Percentiles rank a stretch among this genome's conserved stretches.
Conservation (phyloP, 2,329 filamentous ascomycete genomes). For the Cladophialophora psammophila region DNA sequence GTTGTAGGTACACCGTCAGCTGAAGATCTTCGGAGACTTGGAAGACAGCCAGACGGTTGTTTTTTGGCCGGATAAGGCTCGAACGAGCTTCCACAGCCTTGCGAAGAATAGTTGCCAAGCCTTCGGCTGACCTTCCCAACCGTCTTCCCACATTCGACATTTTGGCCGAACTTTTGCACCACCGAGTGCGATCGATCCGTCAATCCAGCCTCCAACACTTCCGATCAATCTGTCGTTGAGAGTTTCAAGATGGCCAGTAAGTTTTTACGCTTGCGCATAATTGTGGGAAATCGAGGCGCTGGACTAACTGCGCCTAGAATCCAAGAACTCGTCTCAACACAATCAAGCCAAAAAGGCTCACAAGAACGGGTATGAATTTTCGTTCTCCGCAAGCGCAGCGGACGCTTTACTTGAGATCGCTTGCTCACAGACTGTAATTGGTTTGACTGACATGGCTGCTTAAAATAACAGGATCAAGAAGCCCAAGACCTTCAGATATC, state of each 20-base stretch:
- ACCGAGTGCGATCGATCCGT: slow-evolving; percentile 12
- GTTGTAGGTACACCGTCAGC: not conserved
- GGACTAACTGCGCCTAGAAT: slow-evolving; percentile 68
- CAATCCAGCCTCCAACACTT: slow-evolving; percentile 16
- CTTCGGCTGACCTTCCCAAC: slow-evolving; percentile 25
- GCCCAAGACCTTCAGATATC: slow-evolving; percentile 99
- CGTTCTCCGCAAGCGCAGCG: not conserved
- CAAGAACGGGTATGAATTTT: slow-evolving; percentile 87
- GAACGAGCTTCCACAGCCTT: not conserved
- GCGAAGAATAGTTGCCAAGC: slow-evolving; percentile 13
- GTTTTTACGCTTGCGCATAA: slow-evolving; percentile 8
- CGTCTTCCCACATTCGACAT: slow-evolving; percentile 26
- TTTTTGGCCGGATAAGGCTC: not conserved
- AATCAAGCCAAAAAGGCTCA: slow-evolving; percentile 99
- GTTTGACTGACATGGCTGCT: slow-evolving; percentile 22
- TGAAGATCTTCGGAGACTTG: not conserved
- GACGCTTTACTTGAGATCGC: not conserved
- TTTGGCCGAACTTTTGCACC: slow-evolving; percentile 23
- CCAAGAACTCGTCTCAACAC: slow-evolving; percentile 99
- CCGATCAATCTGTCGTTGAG: slow-evolving; percentile 22
- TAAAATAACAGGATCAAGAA: slow-evolving; percentile 87
- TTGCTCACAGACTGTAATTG: not conserved
- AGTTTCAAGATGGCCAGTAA: slow-evolving; percentile 42
- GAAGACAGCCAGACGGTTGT: not conserved
- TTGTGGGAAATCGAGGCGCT: not conserved